Base-by-base conservation (phyloP, 768 basidiomycete genomes). In the Lepiota brunneoincarnata region DNA sequence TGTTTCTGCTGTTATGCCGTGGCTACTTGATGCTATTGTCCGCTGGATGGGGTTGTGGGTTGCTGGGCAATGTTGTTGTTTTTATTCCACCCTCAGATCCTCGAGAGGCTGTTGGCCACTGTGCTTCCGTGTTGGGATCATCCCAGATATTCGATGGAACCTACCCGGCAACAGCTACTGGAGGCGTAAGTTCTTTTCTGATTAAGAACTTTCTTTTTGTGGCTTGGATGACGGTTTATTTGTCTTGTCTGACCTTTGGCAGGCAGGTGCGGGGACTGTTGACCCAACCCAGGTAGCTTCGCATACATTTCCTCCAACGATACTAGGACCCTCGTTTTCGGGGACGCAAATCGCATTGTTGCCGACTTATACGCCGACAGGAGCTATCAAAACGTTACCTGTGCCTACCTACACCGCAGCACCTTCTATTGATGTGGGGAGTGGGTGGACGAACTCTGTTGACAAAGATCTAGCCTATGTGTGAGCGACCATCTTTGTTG, bases 331-430 rank as follows among this genome's bases (percentile, higher is more conserved):
- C 63, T 68, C 72, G 64, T 68, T 74, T 67, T 75, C 78, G 54
- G 81, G 74, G n/a, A 77, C 81, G 17, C 75, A 79, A 47, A 72
- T 82, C 40, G 61, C 75, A 9, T 64, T 73, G 43, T 69, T 89
- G 38, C 89, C 89, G 3, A 81, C 82, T 14, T 92, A 91, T 66
- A 89, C 87, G 4, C 74, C 82, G 3, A 89, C 89, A 3, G 87
- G 89, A 17, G 61, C 75, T 3, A 63, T 89, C 52, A 78, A 80
- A 53, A 84, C 85, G 20, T 72, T 90, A 28, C 75, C 78, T 38
- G 80, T 72, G 34, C 86, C 86, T 12, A 84, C 82, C 10, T 86
- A 86, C 64, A 80, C 84, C 2, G 67, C 77, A 26, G 79, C 79
- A 9, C 78, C 80, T 18, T 75, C 74, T 26, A 74, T 76, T 4